Base-by-base conservation (phyloP, 75 land plant genomes). In the Chamaecyparis obtusa region DNA sequence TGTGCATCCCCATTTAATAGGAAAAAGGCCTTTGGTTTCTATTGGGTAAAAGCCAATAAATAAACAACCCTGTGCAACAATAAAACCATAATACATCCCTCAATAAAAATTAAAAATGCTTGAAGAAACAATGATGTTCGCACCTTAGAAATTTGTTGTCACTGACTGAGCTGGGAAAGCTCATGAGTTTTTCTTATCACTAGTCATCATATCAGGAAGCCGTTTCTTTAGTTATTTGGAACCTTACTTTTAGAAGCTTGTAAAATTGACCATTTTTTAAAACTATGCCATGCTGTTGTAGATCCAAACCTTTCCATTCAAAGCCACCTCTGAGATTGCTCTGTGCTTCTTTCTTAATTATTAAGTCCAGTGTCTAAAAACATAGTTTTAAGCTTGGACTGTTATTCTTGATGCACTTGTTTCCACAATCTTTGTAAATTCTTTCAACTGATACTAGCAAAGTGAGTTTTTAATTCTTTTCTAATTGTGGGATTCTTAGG, bases 401-500 rank as follows among this genome's bases (percentile, higher is more conserved):
- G 48, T 46, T 46, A 81, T 81, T 46, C 13, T 81, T 81, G 15
- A 39, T 37, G 14, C 33, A 81, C 27, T 41, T 81, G 48, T 81
- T 78, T 81, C 30, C n/a, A 43, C 51, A n/a, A 46, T 10, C 13
- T 27, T 81, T 46, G 43, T 41, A 3, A 57, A 41, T 27, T 80
- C 15, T 27, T 7, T 39, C 46, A 77, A 77, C 5, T 10, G 56
- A 19, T 86, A 46, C 87, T 56, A 57, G 60, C 15, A 69, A 32
- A 64, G 64, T 39, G n/a, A 49, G 49, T 88, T 56, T 49, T 89
- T 37, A 69, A 78, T 54, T 3, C 48, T 67, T 85, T 39, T 7
- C 49, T 81, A 46, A 81, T 27, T 46, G 48, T 81, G 48, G 85
- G 19, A n/a, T 86, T 81, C 85, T 83, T 90, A 97, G 99, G 99